Percentiles rank a stretch among this genome's conserved stretches.
These are phyloP conservation scores for Globomyces pollinis-pini DNA, from an alignment of 192 early-diverging fungal species.

Conservation along the genomic window DNA sequence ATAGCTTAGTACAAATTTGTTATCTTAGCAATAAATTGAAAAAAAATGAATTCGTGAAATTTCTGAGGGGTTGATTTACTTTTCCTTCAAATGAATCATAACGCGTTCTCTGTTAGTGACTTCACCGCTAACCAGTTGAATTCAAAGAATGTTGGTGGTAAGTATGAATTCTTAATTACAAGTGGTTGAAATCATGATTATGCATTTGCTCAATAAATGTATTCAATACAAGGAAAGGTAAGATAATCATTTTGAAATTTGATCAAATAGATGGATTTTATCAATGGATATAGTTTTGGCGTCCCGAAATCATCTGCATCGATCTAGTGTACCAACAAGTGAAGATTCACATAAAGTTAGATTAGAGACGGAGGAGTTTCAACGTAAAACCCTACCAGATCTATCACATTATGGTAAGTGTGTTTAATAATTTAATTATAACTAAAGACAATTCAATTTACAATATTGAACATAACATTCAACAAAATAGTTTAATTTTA, in stretches of 20 bases:
- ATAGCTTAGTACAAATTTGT: too few relatives aligned
- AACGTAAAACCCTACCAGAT: not conserved
- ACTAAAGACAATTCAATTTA: slow-evolving; percentile 2
- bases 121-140: too few relatives aligned
- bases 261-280: not conserved
- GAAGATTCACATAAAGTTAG: not conserved
- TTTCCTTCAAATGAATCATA: too few relatives aligned
- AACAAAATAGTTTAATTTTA: not conserved
- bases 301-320: slow-evolving; percentile 5
- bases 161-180: not conserved
- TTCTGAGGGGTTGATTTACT: too few relatives aligned
- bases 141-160: not conserved
- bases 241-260: not conserved
- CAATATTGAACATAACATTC: slow-evolving; percentile 2
- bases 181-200: slow-evolving; percentile 2
- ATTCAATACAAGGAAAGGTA: not conserved
- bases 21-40: too few relatives aligned
- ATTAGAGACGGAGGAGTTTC: not conserved
- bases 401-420: not conserved
- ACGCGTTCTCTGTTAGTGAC: too few relatives aligned
- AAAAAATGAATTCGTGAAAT: too few relatives aligned
- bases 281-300: slow-evolving; percentile 9
- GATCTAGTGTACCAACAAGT: not conserved
- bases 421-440: not conserved
- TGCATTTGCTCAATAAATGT: not conserved